phyloP scores from a whole-genome alignment of 2,329 filamentous ascomycete genomes.

The Xylariaceae sp. region DNA sequence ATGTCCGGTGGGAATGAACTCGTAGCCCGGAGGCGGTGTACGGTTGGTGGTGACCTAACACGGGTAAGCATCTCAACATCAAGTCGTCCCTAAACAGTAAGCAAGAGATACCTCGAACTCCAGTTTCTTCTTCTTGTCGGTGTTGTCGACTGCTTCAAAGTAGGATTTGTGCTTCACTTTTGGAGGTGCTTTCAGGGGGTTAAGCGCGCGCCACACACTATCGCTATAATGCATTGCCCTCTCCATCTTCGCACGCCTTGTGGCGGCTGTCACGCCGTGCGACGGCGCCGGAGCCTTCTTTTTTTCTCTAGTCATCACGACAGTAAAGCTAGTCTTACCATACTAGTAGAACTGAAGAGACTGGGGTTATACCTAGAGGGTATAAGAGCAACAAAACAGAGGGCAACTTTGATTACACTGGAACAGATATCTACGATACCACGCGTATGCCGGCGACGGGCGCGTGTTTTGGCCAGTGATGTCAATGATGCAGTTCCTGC shows the following conservation, averaged over 20 bases:
- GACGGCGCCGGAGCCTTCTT: conserved; percentile 31
- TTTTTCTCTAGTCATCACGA: conserved; percentile 32
- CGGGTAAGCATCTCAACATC: conserved; percentile 20
- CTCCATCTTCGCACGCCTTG: conserved; percentile 29
- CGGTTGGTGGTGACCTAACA: conserved; percentile 47
- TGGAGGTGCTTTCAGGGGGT: conserved; percentile 32
- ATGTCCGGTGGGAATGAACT: conserved; percentile 59
- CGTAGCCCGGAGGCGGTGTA: conserved; percentile 54
- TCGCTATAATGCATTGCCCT: conserved; percentile 27
- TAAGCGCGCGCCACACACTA: conserved; percentile 29
- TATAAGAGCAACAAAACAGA: conserved; percentile 15
- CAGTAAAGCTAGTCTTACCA: conserved; percentile 32
- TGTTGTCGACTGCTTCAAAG: conserved; percentile 60
- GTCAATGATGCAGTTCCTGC: conserved; percentile 10
- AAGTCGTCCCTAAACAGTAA: conserved; percentile 4
- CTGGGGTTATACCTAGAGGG: conserved; percentile 21
- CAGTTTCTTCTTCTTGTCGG: conserved; percentile 59
- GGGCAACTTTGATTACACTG: conserved; percentile 23
- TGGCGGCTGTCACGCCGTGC: conserved; percentile 24
- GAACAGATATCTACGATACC: conserved; percentile 26
- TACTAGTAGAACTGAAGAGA: conserved; percentile 25
- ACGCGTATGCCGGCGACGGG: conserved; percentile 17
- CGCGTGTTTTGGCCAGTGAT: conserved; percentile 21
- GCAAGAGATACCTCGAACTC: conserved; percentile 50
- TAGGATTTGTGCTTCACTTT: conserved; percentile 56